Base-by-base conservation (phyloP, 2,329 filamentous ascomycete species). In the Aureobasidium lini region DNA sequence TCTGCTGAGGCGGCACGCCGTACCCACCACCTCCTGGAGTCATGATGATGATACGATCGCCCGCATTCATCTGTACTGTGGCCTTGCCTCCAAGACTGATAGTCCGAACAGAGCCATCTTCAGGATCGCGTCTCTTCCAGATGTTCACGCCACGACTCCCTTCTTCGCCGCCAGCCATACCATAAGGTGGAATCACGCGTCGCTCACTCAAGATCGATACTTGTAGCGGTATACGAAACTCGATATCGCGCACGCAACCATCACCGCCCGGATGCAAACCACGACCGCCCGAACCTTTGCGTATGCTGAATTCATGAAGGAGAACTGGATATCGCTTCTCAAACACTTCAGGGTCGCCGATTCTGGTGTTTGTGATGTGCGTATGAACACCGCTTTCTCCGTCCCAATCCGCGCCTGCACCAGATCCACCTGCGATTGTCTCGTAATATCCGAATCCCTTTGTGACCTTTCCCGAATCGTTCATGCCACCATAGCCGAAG, bases 91-190 rank as follows among this genome's bases (percentile, higher is more conserved):
- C 58, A 2, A 60, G 28, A 18, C 56, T 60, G 11, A 60, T 42
- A 11, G 34, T 23, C 23, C 58, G 23, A 23, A 23, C 23, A 23
- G 23, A 48, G n/a, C 56, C 32, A 15, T 60, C 49, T 1, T 32
- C 47, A 4, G 58, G 46, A 11, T 54, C n/a, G 23, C 23, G n/a
- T 7, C 56, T 40, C 10, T 68, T 68, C 4, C 62, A 59, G 6
- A 92, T 84, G 90, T 91, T 95, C 44, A 93, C 76, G 65, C 95
- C 96, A 61, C 91, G 74, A 0, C 91, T 91, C 47, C 84, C 91
- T 60, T 90, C 85, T 56, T 84, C 85, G 2, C 91, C 91, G 0
- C 91, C 91, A 31, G 84, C 84, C 61, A 95, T 79, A 0, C 91
- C 90, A 64, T 90, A 95, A 1, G 89, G 89, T 49, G 81, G 78